phyloP scores from a whole-genome alignment of 2,329 filamentous ascomycete species.

The Aspergillus sojae region DNA sequence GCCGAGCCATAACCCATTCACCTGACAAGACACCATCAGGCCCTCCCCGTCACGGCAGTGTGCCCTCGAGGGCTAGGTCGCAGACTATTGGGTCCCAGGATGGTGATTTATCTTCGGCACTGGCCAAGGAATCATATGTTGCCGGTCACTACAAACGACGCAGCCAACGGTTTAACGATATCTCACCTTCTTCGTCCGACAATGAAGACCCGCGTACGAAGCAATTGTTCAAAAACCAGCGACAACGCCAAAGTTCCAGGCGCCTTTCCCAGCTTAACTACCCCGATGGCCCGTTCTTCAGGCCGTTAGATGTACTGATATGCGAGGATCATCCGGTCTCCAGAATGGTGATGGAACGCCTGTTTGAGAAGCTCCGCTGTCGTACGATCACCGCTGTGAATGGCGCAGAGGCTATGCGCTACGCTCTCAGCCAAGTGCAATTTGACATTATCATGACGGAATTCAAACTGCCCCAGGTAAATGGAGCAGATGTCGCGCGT shows the following conservation, averaged over 20 bases:
- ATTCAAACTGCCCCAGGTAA: constrained; percentile 92
- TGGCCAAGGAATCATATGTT: constrained; percentile 64
- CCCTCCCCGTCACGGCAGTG: constrained; percentile 62
- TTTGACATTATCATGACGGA: constrained; percentile 99
- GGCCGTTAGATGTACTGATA: constrained; percentile 89
- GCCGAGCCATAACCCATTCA: constrained; percentile 43
- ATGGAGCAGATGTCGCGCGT: constrained; percentile 89
- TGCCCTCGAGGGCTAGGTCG: constrained; percentile 74
- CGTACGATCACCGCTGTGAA: constrained; percentile 90
- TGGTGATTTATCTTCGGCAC: constrained; percentile 68
- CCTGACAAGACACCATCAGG: constrained; percentile 66
- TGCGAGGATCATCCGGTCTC: constrained; percentile 98
- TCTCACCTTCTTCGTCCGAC: constrained; percentile 96
- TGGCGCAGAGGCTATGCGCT: constrained; percentile 87
- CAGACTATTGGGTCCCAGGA: constrained; percentile 94
- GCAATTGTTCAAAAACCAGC: constrained; percentile 85
- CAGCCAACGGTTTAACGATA: constrained; percentile 85
- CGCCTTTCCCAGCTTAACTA: constrained; percentile 89
- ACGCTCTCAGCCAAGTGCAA: constrained; percentile 94
- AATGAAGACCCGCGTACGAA: constrained; percentile 94
- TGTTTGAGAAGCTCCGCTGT: constrained; percentile 92
- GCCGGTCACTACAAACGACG: constrained; percentile 81
- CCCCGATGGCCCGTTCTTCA: constrained; percentile 80
- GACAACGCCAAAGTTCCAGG: constrained; percentile 92
- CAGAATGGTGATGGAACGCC: constrained; percentile 96